phyloP scores from a whole-genome alignment of 2,329 filamentous ascomycete species.

The Chaetomiaceae sp. region DNA sequence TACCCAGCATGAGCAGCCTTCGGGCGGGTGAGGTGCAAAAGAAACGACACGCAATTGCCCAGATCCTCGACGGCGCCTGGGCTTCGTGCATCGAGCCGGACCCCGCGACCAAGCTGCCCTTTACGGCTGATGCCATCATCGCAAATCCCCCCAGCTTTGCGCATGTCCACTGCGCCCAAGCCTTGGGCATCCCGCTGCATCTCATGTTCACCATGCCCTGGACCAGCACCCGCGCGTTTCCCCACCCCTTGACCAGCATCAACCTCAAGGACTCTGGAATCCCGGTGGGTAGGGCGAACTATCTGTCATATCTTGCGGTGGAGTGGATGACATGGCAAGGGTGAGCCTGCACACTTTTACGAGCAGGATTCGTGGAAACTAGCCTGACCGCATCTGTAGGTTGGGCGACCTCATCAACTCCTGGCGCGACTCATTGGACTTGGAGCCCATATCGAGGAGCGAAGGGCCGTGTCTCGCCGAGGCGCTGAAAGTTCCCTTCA shows the following conservation, averaged over 20 bases:
- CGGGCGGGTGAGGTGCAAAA: slow-evolving; percentile 72
- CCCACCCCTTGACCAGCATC: slow-evolving; percentile 80
- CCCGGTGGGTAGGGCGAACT: slow-evolving; percentile 58
- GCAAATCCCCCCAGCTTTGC: slow-evolving; percentile 66
- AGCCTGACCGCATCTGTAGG: neutral
- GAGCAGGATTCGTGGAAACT: too few species aligned
- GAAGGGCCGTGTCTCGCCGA: slow-evolving; percentile 78
- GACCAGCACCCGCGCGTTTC: slow-evolving; percentile 78
- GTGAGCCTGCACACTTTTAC: neutral
- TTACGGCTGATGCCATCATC: slow-evolving; percentile 77
- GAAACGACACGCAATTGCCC: slow-evolving; percentile 67
- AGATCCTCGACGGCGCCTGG: slow-evolving; percentile 80
- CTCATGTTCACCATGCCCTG: slow-evolving; percentile 98
- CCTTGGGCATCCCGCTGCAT: slow-evolving; percentile 67
- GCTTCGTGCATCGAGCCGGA: slow-evolving; percentile 67
- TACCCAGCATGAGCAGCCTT: slow-evolving; percentile 74
- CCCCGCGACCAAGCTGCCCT: slow-evolving; percentile 53
- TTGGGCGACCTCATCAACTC: slow-evolving; percentile 85
- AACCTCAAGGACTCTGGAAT: slow-evolving; percentile 68
- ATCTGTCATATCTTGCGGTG: slow-evolving; percentile 74
- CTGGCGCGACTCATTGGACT: slow-evolving; percentile 69
- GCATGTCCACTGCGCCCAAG: slow-evolving; percentile 64
- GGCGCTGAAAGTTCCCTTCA: slow-evolving; percentile 72
- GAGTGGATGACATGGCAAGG: slow-evolving; percentile 93
- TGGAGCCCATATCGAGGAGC: slow-evolving; percentile 73